Base-by-base conservation (phyloP, 345 rosid genomes). In the Brassica nigra region DNA sequence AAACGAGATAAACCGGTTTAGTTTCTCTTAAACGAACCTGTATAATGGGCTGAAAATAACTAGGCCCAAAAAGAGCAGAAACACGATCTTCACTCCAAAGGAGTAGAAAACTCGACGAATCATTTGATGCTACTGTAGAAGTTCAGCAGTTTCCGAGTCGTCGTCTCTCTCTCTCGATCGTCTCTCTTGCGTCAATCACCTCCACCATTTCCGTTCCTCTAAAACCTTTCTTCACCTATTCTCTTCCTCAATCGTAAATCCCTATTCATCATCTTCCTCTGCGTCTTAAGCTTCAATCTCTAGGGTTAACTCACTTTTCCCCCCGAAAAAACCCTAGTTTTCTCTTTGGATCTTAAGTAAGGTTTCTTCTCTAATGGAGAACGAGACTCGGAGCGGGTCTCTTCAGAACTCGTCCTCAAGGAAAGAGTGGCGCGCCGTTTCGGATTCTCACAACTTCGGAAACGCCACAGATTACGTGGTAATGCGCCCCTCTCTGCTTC, bases 381-480 rank as follows among this genome's bases (percentile, higher is more conserved):
- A 89, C 58, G 83, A 88, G 82, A 31, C 88, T 31, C 90, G 92
- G 77, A 90, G 89, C 68, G 86, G 90, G 82, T 83, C 98, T 58
- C 73, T 89, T 80, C 91, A 85, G 84, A 89, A 87, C 83, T 70
- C 88, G 1, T 74, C 80, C 5, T 79, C 89, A 9, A 78, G 97
- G 82, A 93, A 93, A 85, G 97, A 93, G 83, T 92, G 99, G 98
- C 98, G 97, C 42, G 98, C 97, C 31, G 89, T 89, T 71, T 85
- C 98, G 14, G 99, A 96, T 64, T 87, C 85, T 55, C 96, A 89
- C 62, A 77, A 87, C 20, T 87, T 75, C 78, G 88, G 90, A 55
- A 90, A 84, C 78, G 76, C 76, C 3, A 85, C 82, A 9, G 91
- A 87, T 54, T 93, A 89, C 78, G 95, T 88, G 80, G 86, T 85